These are phyloP conservation scores for Fusarium pseudoanthophilum DNA, from an alignment of 2,329 filamentous ascomycete species.

Conservation along the genomic window DNA sequence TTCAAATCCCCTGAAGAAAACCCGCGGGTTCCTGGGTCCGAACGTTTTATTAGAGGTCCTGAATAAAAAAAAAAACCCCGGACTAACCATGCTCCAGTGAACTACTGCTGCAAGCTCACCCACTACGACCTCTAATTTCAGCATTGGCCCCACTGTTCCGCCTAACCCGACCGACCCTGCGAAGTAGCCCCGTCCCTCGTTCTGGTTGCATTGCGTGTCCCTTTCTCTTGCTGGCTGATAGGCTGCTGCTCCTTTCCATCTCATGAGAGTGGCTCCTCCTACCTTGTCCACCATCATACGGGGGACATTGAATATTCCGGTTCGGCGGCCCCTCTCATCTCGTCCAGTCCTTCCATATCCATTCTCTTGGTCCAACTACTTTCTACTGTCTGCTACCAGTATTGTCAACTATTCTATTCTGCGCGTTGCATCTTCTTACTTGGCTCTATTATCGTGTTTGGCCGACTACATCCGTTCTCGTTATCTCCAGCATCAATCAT, in stretches of 20 bases:
- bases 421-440: constrained; percentile 17
- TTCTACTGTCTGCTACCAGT: constrained; percentile 7
- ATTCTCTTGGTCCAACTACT: constrained; percentile 25
- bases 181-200: constrained; percentile 21
- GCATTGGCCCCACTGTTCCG: constrained; percentile 21
- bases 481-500: constrained; percentile 35
- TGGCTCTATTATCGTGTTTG: constrained; percentile 16
- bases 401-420: constrained; percentile 5
- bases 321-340: constrained; percentile 38
- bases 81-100: constrained; percentile 38
- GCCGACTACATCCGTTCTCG: constrained; percentile 26
- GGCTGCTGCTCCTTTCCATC: constrained; percentile 29
- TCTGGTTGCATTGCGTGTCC: constrained; percentile 42
- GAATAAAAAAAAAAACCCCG: constrained; percentile 27
- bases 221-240: constrained; percentile 32
- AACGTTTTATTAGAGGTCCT: constrained; percentile 20
- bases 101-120: constrained; percentile 29
- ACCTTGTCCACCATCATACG: constrained; percentile 30
- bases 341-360: constrained; percentile 33
- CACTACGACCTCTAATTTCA: constrained; percentile 36
- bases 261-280: constrained; percentile 39
- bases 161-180: constrained; percentile 17
- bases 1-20: constrained; percentile 18
- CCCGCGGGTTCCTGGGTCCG: constrained; percentile 1
- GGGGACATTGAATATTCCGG: constrained; percentile 43